phyloP scores from a whole-genome alignment of 768 basidiomycete species.

The Cyathus striatus region DNA sequence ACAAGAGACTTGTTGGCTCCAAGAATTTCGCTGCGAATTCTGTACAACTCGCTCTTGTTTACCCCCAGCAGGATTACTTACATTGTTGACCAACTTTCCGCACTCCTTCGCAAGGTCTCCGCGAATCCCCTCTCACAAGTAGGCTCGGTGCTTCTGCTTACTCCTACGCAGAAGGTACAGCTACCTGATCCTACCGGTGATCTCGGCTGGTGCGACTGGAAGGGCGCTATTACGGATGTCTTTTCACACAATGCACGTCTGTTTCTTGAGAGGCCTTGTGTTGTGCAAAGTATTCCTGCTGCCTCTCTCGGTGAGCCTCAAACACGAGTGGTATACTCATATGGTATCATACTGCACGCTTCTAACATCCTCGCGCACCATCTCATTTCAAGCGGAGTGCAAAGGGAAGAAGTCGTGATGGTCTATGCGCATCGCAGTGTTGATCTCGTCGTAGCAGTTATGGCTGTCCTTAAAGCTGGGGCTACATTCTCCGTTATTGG shows the following conservation, averaged over 20 bases:
- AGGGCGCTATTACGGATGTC: slow-evolving; percentile 93
- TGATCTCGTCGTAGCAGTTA: slow-evolving; percentile 93
- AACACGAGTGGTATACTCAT: slow-evolving; percentile 62
- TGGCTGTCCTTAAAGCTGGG: slow-evolving; percentile 94
- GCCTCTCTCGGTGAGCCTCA: slow-evolving; percentile 35
- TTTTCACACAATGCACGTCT: slow-evolving; percentile 83
- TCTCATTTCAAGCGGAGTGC: slow-evolving; percentile 77
- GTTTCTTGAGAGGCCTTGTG: slow-evolving; percentile 81
- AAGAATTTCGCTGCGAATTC: slow-evolving; percentile 70
- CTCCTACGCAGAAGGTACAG: slow-evolving; percentile 57
- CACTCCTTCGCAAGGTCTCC: slow-evolving; percentile 68
- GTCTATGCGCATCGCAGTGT: slow-evolving; percentile 96
- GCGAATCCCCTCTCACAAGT: slow-evolving; percentile 63
- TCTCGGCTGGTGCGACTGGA: slow-evolving; percentile 96
- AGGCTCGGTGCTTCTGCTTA: slow-evolving; percentile 78
- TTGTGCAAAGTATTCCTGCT: slow-evolving; percentile 70
- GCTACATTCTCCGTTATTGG: slow-evolving; percentile 97
- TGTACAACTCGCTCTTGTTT: slow-evolving; percentile 96
- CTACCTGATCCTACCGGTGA: slow-evolving; percentile 85
- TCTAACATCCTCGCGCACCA: slow-evolving; percentile 90
- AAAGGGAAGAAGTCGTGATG: slow-evolving; percentile 96
- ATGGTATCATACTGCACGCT: slow-evolving; percentile 75
- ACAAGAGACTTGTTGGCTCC: slow-evolving; percentile 70
- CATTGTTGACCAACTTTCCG: slow-evolving; percentile 83
- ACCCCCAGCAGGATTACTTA: slow-evolving; percentile 68